phyloP scores from a whole-genome alignment of 2,329 filamentous ascomycete genomes.

The Xylariaceae sp. region DNA sequence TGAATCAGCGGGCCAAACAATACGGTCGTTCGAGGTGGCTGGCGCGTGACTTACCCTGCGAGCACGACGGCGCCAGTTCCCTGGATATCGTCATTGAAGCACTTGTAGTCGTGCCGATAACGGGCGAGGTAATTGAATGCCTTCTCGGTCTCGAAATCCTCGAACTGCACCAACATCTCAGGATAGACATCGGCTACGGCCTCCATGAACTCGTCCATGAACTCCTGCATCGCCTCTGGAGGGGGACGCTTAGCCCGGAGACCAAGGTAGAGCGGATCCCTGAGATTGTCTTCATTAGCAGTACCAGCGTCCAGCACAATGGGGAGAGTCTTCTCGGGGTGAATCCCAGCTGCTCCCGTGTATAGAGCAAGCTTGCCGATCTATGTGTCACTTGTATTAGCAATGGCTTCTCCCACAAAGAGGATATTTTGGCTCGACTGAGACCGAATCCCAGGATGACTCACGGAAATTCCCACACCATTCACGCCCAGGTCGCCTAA shows the following conservation, averaged over 20 bases:
- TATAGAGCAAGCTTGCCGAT: slow-evolving; percentile 94
- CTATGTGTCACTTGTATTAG: slow-evolving; percentile 38
- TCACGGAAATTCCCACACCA: slow-evolving; percentile 91
- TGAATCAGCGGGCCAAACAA: slow-evolving; percentile 15
- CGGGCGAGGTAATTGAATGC: slow-evolving; percentile 90
- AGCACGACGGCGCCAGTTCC: slow-evolving; percentile 94
- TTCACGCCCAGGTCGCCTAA: slow-evolving; percentile 94
- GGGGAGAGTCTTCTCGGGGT: slow-evolving; percentile 76
- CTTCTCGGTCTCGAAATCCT: slow-evolving; percentile 90
- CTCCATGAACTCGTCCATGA: slow-evolving; percentile 96
- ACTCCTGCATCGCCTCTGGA: slow-evolving; percentile 75
- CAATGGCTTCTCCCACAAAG: slow-evolving; percentile 19
- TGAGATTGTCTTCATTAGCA: slow-evolving; percentile 61
- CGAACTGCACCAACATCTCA: slow-evolving; percentile 78
- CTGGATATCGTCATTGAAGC: slow-evolving; percentile 99
- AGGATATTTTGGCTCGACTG: slow-evolving; percentile 3
- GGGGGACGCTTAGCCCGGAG: slow-evolving; percentile 78
- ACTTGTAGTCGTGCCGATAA: slow-evolving; percentile 84
- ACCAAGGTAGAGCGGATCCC: slow-evolving; percentile 80
- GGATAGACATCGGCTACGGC: slow-evolving; percentile 72
- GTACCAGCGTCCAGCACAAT: slow-evolving; percentile 66
- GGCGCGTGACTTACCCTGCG: slow-evolving; percentile 57
- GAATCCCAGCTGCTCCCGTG: slow-evolving; percentile 90
- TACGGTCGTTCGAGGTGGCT: neutral
- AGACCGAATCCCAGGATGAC: slow-evolving; percentile 31